Evolutionary conservation across 1,284 basidiomycete genomes (phyloP).

Genomic region (Trichosporon faecale): DNA sequence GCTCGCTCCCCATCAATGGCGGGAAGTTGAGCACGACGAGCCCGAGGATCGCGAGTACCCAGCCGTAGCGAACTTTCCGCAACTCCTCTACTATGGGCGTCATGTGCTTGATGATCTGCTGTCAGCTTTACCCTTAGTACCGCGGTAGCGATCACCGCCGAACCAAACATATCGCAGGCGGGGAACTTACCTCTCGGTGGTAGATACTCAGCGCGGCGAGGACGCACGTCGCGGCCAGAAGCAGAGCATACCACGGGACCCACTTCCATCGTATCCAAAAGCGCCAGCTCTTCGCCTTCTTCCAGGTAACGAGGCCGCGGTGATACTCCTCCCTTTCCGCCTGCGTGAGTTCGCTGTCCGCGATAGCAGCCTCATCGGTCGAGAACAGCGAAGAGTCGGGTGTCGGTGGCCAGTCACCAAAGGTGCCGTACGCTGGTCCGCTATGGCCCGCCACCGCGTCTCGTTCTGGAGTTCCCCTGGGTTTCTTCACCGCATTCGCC

Average conservation of each 20-base stretch:
- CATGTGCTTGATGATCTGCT: constrained; percentile 33
- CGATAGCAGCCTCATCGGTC: not conserved
- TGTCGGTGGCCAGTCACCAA: not conserved
- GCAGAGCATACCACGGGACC: constrained; percentile 30
- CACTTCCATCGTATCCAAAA: constrained; percentile 38
- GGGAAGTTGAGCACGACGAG: constrained; percentile 52
- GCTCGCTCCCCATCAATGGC: constrained; percentile 47
- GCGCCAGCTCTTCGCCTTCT: constrained; percentile 27
- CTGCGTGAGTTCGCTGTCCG: constrained; percentile 21
- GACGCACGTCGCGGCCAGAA: constrained; percentile 26
- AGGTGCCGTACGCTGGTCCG: not conserved
- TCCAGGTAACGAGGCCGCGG: constrained; percentile 36
- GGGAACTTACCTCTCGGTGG: constrained; percentile 34
- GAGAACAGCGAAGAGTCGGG: constrained; percentile 3
- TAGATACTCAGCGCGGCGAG: constrained; percentile 34
- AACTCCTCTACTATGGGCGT: constrained; percentile 31
- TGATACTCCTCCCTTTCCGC: constrained; percentile 37
- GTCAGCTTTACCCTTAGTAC: not conserved
- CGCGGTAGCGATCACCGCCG: too few species aligned
- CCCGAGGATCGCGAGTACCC: constrained; percentile 43
- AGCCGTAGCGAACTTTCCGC: constrained; percentile 33
- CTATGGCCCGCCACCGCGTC: not conserved
- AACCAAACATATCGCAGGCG: not conserved
- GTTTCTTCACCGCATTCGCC: not conserved
- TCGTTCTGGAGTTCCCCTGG: not conserved